Percentiles rank a stretch among this genome's conserved stretches.
Evolutionary conservation across 495 filamentous ascomycete genomes (phyloP).

Genomic region (Glarea lozoyensis): DNA sequence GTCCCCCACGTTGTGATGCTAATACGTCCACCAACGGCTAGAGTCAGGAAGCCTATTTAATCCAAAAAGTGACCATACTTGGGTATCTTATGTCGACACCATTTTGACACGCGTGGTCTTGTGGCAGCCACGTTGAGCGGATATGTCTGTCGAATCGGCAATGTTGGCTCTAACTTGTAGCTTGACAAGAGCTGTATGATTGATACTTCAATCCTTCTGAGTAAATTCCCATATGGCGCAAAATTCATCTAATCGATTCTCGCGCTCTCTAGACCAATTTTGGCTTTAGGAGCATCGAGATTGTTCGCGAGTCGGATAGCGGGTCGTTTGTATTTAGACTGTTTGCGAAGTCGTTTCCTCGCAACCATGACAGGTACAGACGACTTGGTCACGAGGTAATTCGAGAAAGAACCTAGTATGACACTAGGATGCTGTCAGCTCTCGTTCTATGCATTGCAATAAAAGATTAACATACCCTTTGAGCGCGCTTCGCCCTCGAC

Average conservation of each 20-base stretch:
- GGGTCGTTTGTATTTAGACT: constrained; percentile 56
- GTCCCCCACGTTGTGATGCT: too few relatives aligned
- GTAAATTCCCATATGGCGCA: too few relatives aligned
- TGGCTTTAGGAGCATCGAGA: constrained; percentile 51
- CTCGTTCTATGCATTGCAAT: neutral
- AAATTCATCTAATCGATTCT: constrained; percentile 55
- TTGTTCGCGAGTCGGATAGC: constrained; percentile 64
- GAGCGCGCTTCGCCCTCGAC: constrained; percentile 77
- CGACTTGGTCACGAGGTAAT: constrained; percentile 91
- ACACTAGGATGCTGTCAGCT: constrained; percentile 45
- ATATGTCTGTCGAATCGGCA: too few relatives aligned
- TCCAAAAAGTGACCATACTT: too few relatives aligned
- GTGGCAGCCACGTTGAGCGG: too few relatives aligned
- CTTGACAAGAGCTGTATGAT: too few relatives aligned
- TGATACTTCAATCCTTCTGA: too few relatives aligned
- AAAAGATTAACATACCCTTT: constrained; percentile 63
- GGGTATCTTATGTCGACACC: too few relatives aligned
- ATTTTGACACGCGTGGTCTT: too few relatives aligned
- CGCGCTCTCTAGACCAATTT: constrained; percentile 54
- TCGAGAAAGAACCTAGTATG: constrained; percentile 89
- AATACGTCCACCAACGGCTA: too few relatives aligned
- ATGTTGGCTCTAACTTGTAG: too few relatives aligned
- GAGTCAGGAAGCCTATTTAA: too few relatives aligned
- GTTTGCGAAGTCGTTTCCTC: constrained; percentile 67
- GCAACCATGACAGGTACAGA: constrained; percentile 96